Evolutionary conservation across 2,329 filamentous ascomycete species (phyloP).

Genomic region (Neonectria sp.): DNA sequence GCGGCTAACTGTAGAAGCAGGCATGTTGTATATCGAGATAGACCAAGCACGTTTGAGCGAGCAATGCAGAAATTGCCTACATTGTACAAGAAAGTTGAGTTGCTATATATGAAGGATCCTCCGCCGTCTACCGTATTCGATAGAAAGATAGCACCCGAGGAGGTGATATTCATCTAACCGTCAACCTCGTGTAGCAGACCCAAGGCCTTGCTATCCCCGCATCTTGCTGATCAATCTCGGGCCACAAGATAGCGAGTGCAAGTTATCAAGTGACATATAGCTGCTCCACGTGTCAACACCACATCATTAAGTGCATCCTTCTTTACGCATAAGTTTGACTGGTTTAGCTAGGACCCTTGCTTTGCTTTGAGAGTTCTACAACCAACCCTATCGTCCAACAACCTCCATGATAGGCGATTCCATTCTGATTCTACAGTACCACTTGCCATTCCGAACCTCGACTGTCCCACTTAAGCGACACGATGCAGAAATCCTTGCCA

Average conservation of each 20-base stretch:
- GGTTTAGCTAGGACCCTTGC: not conserved
- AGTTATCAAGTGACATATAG: not conserved
- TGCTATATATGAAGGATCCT: too few species aligned
- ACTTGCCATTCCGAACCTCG: not conserved
- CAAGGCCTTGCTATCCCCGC: not conserved
- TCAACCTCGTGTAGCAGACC: not conserved
- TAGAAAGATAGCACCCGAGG: not conserved
- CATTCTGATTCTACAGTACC: not conserved
- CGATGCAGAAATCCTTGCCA: conserved; percentile 5
- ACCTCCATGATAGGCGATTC: not conserved
- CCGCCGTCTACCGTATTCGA: not conserved
- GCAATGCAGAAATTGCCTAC: too few species aligned
- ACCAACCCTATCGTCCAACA: not conserved
- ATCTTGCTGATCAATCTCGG: not conserved
- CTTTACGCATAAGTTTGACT: not conserved
- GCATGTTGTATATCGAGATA: too few species aligned
- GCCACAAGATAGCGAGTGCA: not conserved
- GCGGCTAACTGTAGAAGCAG: too few species aligned
- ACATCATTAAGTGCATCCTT: not conserved
- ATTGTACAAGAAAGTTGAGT: not conserved
- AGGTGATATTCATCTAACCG: not conserved
- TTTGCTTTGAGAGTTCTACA: not conserved
- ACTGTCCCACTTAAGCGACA: not conserved
- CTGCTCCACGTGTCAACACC: not conserved
- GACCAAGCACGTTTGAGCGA: too few species aligned